These are phyloP conservation scores for Melampsora americana DNA, from an alignment of 1,284 basidiomycete genomes.

Conservation along the genomic window DNA sequence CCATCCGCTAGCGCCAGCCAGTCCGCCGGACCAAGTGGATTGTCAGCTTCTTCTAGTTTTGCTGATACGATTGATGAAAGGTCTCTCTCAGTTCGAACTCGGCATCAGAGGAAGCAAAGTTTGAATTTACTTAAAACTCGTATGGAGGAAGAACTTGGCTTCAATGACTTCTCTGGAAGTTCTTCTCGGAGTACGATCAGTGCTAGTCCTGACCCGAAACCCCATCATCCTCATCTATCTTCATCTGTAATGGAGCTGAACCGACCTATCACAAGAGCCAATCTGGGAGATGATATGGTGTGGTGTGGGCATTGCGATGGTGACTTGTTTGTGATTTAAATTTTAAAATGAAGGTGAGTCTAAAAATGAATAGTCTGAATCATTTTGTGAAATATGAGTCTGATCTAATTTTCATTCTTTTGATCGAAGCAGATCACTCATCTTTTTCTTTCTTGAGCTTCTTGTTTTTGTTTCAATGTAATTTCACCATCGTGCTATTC, in stretches of 20 bases:
- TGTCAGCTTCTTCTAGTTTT: slow-evolving; percentile 14
- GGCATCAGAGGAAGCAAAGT: slow-evolving; percentile 33
- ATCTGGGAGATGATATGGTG: slow-evolving; percentile 42
- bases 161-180: slow-evolving; percentile 1
- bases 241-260: not conserved
- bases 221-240: not conserved
- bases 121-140: slow-evolving; percentile 29
- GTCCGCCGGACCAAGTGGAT: not conserved
- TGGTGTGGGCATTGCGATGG: slow-evolving; percentile 43
- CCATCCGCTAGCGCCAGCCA: not conserved
- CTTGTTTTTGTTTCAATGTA: too few relatives aligned
- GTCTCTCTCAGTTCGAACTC: slow-evolving; percentile 28
- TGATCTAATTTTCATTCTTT: too few relatives aligned
- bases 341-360: too few relatives aligned
- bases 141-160: slow-evolving; percentile 39
- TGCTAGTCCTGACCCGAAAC: not conserved
- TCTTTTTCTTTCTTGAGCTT: too few relatives aligned
- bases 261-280: slow-evolving; percentile 10
- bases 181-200: too few relatives aligned
- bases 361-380: too few relatives aligned
- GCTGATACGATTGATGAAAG: slow-evolving; percentile 36
- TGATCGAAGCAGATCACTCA: too few relatives aligned
- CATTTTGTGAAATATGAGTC: too few relatives aligned
- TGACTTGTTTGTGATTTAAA: slow-evolving; percentile 43
- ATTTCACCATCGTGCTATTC: too few relatives aligned